Percentiles rank a stretch among this genome's conserved stretches.
These are phyloP conservation scores for Polygonum maritimum DNA, from an alignment of 148 eudicot species.

Conservation along the genomic window DNA sequence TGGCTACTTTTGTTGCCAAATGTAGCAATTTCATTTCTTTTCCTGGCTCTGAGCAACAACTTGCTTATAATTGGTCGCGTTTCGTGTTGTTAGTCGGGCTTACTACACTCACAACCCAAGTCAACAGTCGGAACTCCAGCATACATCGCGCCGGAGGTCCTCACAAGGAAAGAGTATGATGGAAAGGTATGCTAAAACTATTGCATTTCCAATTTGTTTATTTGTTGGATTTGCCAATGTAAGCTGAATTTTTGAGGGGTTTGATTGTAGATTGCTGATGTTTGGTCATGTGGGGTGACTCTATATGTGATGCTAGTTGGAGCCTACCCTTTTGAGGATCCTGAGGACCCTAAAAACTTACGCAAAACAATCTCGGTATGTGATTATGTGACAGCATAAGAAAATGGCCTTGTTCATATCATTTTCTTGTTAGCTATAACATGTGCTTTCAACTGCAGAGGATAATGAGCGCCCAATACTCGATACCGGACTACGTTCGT, in stretches of 20 bases:
- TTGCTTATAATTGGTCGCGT: background rate
- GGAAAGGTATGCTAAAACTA: slow-evolving; percentile 24
- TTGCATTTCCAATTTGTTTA: too few relatives aligned
- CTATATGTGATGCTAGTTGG: slow-evolving; percentile 85
- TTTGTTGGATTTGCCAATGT: background rate
- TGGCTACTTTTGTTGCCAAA: background rate
- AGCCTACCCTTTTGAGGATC: slow-evolving; percentile 89
- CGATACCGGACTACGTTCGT: slow-evolving; percentile 44
- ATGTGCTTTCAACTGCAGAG: slow-evolving; percentile 32
- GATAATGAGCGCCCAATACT: slow-evolving; percentile 54
- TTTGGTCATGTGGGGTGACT: slow-evolving; percentile 98
- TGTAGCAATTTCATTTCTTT: background rate
- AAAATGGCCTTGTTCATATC: background rate
- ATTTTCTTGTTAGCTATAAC: background rate
- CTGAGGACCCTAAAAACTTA: slow-evolving; percentile 61
- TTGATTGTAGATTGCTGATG: slow-evolving; percentile 71
- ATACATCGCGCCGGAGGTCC: slow-evolving; percentile 25
- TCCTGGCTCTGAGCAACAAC: background rate
- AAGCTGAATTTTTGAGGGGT: background rate
- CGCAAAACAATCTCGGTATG: slow-evolving; percentile 60
- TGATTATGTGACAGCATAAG: background rate
- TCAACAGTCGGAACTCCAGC: slow-evolving; percentile 27
- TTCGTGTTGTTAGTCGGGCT: slow-evolving; percentile 13
- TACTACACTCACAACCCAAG: slow-evolving; percentile 23
- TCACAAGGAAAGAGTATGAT: slow-evolving; percentile 22